phyloP scores from a whole-genome alignment of 331 rosid species.

The Rhamnella rubrinervis region DNA sequence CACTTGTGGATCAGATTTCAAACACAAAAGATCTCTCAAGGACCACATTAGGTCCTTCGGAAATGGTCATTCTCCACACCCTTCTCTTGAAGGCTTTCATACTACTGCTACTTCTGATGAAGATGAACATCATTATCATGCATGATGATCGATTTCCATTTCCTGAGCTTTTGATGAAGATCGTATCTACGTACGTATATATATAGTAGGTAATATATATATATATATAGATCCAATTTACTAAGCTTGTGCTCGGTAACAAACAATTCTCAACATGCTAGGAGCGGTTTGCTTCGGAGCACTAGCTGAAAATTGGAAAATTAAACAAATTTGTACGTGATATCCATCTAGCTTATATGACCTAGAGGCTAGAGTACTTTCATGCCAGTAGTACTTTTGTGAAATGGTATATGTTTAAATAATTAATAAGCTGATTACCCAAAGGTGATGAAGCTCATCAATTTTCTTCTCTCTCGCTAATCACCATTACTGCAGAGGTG shows the following conservation, averaged over 20 bases:
- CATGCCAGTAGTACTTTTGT: slow-evolving; percentile 8
- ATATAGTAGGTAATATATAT: background rate
- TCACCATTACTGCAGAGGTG: too few species aligned
- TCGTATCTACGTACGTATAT: background rate
- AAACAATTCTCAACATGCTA: slow-evolving; percentile 62
- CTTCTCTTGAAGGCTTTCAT: slow-evolving; percentile 51
- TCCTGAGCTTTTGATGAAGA: background rate
- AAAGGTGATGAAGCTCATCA: slow-evolving; percentile 68
- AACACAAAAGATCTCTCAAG: slow-evolving; percentile 90
- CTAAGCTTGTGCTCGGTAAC: slow-evolving; percentile 72
- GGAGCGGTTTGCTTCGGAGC: slow-evolving; percentile 80
- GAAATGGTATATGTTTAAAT: slow-evolving; percentile 6
- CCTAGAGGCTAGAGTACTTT: background rate
- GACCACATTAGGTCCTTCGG: slow-evolving; percentile 87
- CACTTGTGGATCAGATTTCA: slow-evolving; percentile 88
- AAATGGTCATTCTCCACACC: slow-evolving; percentile 61
- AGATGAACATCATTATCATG: too few species aligned
- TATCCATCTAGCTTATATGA: background rate
- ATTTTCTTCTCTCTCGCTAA: slow-evolving; percentile 53
- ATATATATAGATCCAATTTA: background rate
- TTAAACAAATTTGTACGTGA: background rate
- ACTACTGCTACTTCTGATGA: slow-evolving; percentile 59
- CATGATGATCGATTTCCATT: background rate
- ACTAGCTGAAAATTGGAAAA: slow-evolving; percentile 36
- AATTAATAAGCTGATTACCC: slow-evolving; percentile 38